Base-by-base conservation (phyloP, 139 green algal genomes). In the Micromonas pusilla region DNA sequence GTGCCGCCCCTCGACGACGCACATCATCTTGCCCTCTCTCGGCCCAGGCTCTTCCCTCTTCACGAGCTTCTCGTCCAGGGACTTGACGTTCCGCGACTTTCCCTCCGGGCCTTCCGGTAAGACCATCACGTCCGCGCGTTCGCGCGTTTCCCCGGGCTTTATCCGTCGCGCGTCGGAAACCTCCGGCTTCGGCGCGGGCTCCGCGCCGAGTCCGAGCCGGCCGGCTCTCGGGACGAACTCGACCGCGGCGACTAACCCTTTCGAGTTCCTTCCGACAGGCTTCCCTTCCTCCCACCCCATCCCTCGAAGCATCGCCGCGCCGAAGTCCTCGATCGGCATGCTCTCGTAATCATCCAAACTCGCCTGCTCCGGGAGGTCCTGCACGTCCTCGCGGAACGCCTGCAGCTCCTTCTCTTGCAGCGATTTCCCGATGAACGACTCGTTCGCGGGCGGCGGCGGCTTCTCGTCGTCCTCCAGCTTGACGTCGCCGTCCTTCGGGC, bases 321-420 rank as follows among this genome's bases (percentile, higher is more conserved):
- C 85, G 70, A 89, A 89, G 39, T 84, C 72, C 57, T 89, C 85
- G 23, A 89, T 78, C 19, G 85, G 85, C 85, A 89, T 88, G 25
- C 25, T 36, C 38, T 88, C 83, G 62, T 89, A 89, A 1, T 66
- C 60, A 13, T 82, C 76, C 2, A 76, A 34, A 1, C 65, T 68
- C 16, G 76, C 76, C 26, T 76, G 34, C 3, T 81, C 65, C 1
- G 76, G 76, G 34, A 81, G 34, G 36, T 66, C 66, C 45, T 81
- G 39, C 0, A 75, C 62, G 4, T 81, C 76, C 39, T 75, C 75
- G 23, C 74, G 73, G 28, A 80, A 80, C 19, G 52, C 52, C 3
- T 73, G 60, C 28, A 74, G 31, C 26, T 80, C 75, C 66, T 80
- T 80, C 6, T 68, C 72, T 3, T n/a, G 20, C 26, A 78, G 39